Evolutionary conservation across 2,329 filamentous ascomycete genomes (phyloP), one percentile per base, ranked within the genome.

Genomic region (Verticillium nubilum): DNA sequence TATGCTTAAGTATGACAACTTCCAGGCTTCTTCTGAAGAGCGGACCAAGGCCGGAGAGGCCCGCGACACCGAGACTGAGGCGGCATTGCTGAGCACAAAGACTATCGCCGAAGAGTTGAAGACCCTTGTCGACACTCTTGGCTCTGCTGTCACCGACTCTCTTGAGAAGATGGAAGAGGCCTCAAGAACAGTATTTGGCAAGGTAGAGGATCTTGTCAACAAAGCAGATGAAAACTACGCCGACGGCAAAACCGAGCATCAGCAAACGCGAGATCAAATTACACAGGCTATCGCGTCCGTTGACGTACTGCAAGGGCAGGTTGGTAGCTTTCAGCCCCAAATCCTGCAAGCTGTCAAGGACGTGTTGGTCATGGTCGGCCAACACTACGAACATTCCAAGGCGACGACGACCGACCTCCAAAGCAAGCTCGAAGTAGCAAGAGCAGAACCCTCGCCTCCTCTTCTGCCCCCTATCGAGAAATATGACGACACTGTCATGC

Each of bases 341-440:
- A 90, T 98, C 65, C 83, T 97, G 60, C 88, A 94, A 58, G 86
- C 90, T 0, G 85, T 99, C 64, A 89, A 92, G 67, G 91, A 97
- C 67, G 86, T 98, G n/a, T 81, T 96, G 42, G 80, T 86, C 7
- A 81, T 96, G 26, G 90, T 97, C 58, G 89, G 86, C 26, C 86
- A 96, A 70, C 93, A 98, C 71, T 97, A 90, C 68, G 92, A 96
- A 66, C 91, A 96, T 69, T 90, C 92, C 15, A 92, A 93, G 73
- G 81, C 84, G 52, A 83, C 87, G 0, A 76, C 80, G 1, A 79
- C 73, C 6, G 77, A 79, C 3, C 77, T 88, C 26, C 78, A 86
- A 64, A 79, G 83, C 61, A 84, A 81, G 68, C 83, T 88, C 61
- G 76, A 86, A 58, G 85, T 89, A 58, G 76, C 86, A 58, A 86